A percentile compares a stretch with the other conserved stretches of the same genome.
phyloP scores from a whole-genome alignment of 2,329 filamentous ascomycete species.

The Phialophora macrospora region DNA sequence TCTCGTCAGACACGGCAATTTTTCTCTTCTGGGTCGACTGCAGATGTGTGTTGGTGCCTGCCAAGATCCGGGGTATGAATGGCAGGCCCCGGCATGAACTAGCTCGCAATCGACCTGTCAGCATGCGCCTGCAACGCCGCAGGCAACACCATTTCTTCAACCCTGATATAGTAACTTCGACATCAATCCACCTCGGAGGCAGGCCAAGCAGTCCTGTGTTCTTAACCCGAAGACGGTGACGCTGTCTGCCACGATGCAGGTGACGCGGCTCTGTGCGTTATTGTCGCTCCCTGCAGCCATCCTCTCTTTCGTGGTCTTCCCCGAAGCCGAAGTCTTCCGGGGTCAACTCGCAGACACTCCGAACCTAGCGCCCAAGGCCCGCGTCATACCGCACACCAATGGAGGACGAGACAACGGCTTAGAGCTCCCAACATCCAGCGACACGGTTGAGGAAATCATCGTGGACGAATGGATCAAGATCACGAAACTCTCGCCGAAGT shows the following conservation, averaged over 20 bases:
- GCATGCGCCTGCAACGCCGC: conserved; percentile 8
- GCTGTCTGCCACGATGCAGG: conserved; percentile 20
- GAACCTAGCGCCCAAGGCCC: background rate
- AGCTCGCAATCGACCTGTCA: conserved; percentile 6
- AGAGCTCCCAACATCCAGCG: background rate
- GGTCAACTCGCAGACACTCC: conserved; percentile 1
- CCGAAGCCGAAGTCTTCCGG: conserved; percentile 33
- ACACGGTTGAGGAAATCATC: conserved; percentile 18
- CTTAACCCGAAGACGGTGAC: background rate
- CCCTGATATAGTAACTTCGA: background rate
- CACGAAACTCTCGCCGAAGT: conserved; percentile 28
- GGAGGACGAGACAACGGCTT: background rate
- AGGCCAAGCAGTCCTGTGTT: background rate
- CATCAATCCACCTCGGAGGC: background rate
- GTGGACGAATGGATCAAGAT: conserved; percentile 24
- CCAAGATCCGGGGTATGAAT: conserved; percentile 30
- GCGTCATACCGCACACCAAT: background rate
- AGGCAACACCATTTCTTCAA: conserved; percentile 20
- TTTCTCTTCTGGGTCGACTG: background rate
- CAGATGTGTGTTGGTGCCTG: conserved; percentile 19
- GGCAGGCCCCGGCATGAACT: background rate
- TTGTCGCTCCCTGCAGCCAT: conserved; percentile 25
- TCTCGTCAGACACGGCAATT: background rate
- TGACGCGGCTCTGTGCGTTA: conserved; percentile 18
- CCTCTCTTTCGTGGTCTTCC: conserved; percentile 33